A percentile compares a stretch with the other conserved stretches of the same genome.
Evolutionary conservation across 2,329 filamentous ascomycete genomes (phyloP).

Genomic region (Pestalotiopsis sp.): DNA sequence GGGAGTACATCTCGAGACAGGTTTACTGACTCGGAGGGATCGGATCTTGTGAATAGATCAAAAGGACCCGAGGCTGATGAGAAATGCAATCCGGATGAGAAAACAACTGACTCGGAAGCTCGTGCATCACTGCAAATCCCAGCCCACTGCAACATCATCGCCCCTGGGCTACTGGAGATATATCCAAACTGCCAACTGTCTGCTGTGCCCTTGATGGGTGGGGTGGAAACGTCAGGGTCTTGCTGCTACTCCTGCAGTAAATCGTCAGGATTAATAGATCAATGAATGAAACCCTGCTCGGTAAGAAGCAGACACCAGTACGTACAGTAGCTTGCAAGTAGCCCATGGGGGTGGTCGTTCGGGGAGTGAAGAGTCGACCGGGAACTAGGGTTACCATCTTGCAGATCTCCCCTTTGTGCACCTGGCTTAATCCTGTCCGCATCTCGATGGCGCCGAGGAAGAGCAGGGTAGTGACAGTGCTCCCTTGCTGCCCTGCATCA

Average conservation of each 20-base stretch:
- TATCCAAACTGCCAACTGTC: neutral
- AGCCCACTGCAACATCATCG: neutral
- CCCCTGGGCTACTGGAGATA: neutral
- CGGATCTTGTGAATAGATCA: no score
- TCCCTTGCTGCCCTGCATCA: conserved; percentile 1
- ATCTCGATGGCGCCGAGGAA: conserved; percentile 1
- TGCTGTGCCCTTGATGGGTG: neutral
- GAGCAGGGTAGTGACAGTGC: neutral
- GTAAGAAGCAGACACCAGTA: neutral
- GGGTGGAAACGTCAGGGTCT: neutral
- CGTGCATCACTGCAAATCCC: neutral
- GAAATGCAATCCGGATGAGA: no score
- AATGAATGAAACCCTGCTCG: neutral
- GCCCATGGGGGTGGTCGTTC: neutral
- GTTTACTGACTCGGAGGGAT: no score
- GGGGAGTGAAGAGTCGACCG: neutral
- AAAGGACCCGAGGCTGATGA: no score
- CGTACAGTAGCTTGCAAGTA: neutral
- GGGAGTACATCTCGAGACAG: no score
- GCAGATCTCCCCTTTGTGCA: conserved; percentile 7
- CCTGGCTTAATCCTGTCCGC: neutral
- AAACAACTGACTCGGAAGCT: no score
- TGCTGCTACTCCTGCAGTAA: neutral
- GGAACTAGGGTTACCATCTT: conserved; percentile 7
- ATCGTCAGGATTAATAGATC: neutral